Evolutionary conservation across 2,329 filamentous ascomycete genomes (phyloP), one percentile per base, ranked within the genome.

Genomic region (Incumbomyces lentus): DNA sequence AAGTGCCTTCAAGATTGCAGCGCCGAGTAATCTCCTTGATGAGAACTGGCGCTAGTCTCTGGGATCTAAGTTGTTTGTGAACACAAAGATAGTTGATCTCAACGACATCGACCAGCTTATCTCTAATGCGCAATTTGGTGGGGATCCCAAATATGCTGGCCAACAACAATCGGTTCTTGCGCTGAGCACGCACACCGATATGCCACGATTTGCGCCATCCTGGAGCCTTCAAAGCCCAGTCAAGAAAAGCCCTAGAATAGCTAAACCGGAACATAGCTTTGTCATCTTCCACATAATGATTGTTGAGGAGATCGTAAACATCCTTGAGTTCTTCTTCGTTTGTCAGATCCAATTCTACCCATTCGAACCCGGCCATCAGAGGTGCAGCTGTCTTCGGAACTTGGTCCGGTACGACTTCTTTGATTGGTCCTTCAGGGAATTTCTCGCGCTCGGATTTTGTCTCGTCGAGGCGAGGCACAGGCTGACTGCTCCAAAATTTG

Each of bases 21-120:
- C 88, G 78, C 40, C 92, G 83, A 4, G 92, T 98, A 58, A 98
- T 87, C 64, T 98, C 92, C 67, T 95, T 95, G 72, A 98, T 98
- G 44, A 98, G 78, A 1, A 96, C 84, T 0, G 92, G 92, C 0
- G 92, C 82, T 36, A 98, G 79, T 45, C 92, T 82, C 72, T 96
- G 95, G 48, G 85, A 81, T 42, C 92, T 86, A 29, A 98, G 79
- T 69, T 96, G 96, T 74, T 96, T 96, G 74, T 98, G 92, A 46
- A 98, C 83, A 61, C 89, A 94, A 55, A 98, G 81, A 68, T 96
- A 98, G 72, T 98, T 98, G 68, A 98, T 92, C 65, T 98, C 92
- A 40, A 86, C 88, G 56, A 85, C 82, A 52, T 81, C 78, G 50
- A 98, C 68, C 48, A 77, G 69, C 49, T 84, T 84, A 49, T 83